Percentiles rank a stretch among this genome's conserved stretches.
Evolutionary conservation across 768 basidiomycete species (phyloP).

Genomic region (Lentinus tigrinus): DNA sequence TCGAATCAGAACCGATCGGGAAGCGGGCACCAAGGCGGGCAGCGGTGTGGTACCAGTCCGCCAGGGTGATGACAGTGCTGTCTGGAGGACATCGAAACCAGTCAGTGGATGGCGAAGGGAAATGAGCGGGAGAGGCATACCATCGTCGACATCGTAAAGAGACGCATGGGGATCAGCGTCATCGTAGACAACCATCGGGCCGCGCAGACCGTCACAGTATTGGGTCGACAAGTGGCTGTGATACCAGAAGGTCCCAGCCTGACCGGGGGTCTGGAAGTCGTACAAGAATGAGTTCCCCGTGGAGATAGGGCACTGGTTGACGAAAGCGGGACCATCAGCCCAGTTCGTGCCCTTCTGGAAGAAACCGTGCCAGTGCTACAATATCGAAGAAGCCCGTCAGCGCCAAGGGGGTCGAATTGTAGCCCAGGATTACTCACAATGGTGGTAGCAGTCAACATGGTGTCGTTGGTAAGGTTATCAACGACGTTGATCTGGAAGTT

Average conservation of each 20-base stretch:
- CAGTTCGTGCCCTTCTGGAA: conserved; percentile 43
- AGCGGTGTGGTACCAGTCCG: conserved; percentile 41
- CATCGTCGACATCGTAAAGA: conserved; percentile 31
- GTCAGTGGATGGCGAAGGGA: neutral
- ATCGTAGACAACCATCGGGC: conserved; percentile 32
- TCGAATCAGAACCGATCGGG: conserved; percentile 30
- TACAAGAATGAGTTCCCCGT: conserved; percentile 42
- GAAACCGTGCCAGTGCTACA: conserved; percentile 49
- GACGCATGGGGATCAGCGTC: conserved; percentile 27
- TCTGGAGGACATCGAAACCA: conserved; percentile 22
- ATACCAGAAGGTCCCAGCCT: conserved; percentile 37
- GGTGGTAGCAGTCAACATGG: conserved; percentile 20
- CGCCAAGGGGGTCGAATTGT: neutral
- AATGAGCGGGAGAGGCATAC: neutral
- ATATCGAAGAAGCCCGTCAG: neutral
- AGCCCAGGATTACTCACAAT: conserved; percentile 15
- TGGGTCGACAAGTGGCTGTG: conserved; percentile 44
- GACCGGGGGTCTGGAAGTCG: conserved; percentile 30
- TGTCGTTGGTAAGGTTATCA: conserved; percentile 20
- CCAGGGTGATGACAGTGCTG: conserved; percentile 44
- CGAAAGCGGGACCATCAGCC: conserved; percentile 48
- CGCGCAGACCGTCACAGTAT: conserved; percentile 42
- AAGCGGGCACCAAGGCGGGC: conserved; percentile 11
- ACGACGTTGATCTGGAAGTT: conserved; percentile 26
- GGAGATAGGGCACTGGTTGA: conserved; percentile 39